phyloP scores from a whole-genome alignment of 2,329 filamentous ascomycete genomes.

The Talaromyces sp. region DNA sequence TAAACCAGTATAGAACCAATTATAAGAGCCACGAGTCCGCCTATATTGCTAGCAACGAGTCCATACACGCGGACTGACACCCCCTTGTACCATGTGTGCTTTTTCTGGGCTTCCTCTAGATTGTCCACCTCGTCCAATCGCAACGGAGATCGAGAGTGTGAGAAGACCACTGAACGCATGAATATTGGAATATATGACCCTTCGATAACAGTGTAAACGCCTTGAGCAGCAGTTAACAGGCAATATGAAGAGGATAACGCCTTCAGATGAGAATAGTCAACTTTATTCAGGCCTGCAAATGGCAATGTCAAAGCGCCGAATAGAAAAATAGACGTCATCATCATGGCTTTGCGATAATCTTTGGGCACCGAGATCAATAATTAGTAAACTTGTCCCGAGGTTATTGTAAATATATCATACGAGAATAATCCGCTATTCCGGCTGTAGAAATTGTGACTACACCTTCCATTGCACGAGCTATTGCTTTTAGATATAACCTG shows the following conservation, averaged over 20 bases:
- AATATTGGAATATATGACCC: conserved; percentile 18
- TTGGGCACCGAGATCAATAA: too few relatives aligned
- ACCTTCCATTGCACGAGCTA: conserved; percentile 16
- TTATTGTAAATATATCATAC: not conserved
- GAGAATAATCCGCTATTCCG: conserved; percentile 17
- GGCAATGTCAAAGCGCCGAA: conserved; percentile 15
- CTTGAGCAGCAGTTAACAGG: conserved; percentile 14
- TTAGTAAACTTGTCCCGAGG: not conserved
- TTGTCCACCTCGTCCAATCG: not conserved
- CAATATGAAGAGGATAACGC: conserved; percentile 13
- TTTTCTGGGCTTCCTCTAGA: not conserved
- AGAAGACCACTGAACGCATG: conserved; percentile 16
- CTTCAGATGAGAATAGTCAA: conserved; percentile 13
- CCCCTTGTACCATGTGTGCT: conserved; percentile 12
- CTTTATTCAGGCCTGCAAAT: conserved; percentile 12
- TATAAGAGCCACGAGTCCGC: conserved; percentile 9
- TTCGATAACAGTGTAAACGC: conserved; percentile 16
- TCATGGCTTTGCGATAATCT: conserved; percentile 13
- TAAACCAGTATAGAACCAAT: conserved; percentile 13
- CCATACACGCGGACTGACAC: conserved; percentile 12
- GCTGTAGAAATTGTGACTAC: conserved; percentile 14
- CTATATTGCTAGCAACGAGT: conserved; percentile 11
- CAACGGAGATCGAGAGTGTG: not conserved
- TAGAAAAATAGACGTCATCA: conserved; percentile 11
- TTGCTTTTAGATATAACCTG: conserved; percentile 16